Evolutionary conservation across 441 rosid species (phyloP).

Genomic region (Syzygium syzygioides): DNA sequence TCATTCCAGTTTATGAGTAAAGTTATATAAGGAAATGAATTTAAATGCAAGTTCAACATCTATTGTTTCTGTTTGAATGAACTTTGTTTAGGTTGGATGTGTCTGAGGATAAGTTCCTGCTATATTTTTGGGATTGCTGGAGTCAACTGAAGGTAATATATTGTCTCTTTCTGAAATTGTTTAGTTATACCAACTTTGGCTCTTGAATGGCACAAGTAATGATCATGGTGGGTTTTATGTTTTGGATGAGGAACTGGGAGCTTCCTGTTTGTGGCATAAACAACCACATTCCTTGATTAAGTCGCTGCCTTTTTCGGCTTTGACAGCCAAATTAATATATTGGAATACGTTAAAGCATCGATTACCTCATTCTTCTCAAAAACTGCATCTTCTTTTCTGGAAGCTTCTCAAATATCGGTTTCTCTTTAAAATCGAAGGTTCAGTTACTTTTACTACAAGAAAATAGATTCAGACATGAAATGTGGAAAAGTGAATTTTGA

Average conservation of each 20-base stretch:
- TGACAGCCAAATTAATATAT: not conserved
- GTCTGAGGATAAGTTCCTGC: constrained; percentile 73
- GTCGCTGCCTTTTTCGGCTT: not conserved
- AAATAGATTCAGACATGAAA: not conserved
- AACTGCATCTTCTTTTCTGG: not conserved
- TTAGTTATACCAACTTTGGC: not conserved
- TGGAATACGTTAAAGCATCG: not conserved
- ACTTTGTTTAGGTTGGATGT: constrained; percentile 48
- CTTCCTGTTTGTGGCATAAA: not conserved
- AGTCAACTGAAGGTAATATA: constrained; percentile 52
- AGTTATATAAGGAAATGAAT: not conserved
- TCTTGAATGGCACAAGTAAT: not conserved
- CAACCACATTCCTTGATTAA: not conserved
- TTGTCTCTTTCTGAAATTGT: not conserved
- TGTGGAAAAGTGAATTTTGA: not conserved
- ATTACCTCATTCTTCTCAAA: not conserved
- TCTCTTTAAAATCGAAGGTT: not conserved
- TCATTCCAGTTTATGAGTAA: not conserved
- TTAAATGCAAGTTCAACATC: not conserved
- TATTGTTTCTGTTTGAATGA: not conserved
- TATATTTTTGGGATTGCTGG: constrained; percentile 89
- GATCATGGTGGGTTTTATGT: not conserved
- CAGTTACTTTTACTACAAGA: not conserved
- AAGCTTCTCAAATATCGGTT: not conserved
- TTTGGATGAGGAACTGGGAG: not conserved